Base-by-base conservation (phyloP, 139 green algal species). In the Tetradesmus lagerheimii region DNA sequence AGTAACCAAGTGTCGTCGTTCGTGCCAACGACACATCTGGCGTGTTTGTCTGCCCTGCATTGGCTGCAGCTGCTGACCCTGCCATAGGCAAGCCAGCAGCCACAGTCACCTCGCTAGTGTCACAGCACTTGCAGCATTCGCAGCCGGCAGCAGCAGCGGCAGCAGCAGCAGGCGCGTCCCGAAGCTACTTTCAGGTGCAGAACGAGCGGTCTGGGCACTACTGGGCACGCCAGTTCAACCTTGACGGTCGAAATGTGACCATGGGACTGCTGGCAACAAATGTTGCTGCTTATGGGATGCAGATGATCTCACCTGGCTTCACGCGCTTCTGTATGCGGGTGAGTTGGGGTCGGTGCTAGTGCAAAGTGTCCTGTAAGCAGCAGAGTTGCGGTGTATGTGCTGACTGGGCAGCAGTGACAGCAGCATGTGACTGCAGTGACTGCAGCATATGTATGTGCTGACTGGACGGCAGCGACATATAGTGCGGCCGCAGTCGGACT, bases 141-240 rank as follows among this genome's bases (percentile, higher is more conserved):
- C 64, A 88, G 83, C 83, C 64, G 16, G 62, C 83, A n/a, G 47
- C 83, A 41, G 83, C 83, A 78, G 83, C 62, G 20, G 38, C 77
- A 78, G 83, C 62, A 25, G 35, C 83, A 41, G 37, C 62, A 43
- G 83, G 64, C 15, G 9, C 38, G 12, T 31, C 37, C 12, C 38
- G 75, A 4, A 64, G 43, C 1, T 45, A 50, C 31, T 57, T 88
- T 1, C 66, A 78, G 16, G 5, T 12, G 35, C 43, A 74, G 38
- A 34, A 64, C 4, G 16, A 57, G 50, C 53, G 35, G 3, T 8
- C 14, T 3, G 37, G 25, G 53, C 53, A n/a, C 23, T 88, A 88
- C 83, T 88, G 83, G 83, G 12, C 75, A 16, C 37, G 83, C 35
- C 83, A 88, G 25, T 8, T 80, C 20, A 53, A 53, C 2, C 38